These are phyloP conservation scores for Mucuna pruriens DNA, from an alignment of 306 rosid species.

Conservation along the genomic window DNA sequence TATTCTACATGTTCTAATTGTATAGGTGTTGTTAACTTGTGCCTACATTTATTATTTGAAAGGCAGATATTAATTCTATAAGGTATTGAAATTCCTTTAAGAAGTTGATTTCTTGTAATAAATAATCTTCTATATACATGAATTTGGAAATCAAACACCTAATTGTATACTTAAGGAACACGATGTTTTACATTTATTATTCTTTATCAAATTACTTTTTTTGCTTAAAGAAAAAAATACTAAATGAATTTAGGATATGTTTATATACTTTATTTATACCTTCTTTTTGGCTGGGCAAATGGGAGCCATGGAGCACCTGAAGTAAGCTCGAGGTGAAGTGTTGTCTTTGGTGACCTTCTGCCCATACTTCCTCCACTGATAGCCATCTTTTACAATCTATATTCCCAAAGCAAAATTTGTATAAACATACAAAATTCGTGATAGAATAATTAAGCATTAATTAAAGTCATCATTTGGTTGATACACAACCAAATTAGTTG, in stretches of 20 bases:
- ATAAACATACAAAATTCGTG: background rate
- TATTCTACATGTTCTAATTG: background rate
- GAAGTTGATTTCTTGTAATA: no score
- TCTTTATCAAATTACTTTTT: background rate
- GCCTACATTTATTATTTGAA: no score
- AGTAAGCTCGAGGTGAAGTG: conserved; percentile 81
- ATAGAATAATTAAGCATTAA: background rate
- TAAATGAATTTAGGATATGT: background rate
- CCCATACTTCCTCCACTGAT: conserved; percentile 86
- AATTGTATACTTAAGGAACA: no score
- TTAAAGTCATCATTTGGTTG: background rate
- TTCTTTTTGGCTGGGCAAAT: conserved; percentile 76
- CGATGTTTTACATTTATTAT: no score
- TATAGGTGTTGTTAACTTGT: background rate
- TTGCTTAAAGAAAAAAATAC: background rate
- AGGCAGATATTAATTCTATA: no score
- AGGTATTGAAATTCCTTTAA: no score
- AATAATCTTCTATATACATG: no score
- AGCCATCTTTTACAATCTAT: conserved; percentile 62
- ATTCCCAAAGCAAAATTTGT: background rate
- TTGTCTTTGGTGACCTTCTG: conserved; percentile 84
- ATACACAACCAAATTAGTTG: background rate
- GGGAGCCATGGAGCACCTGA: conserved; percentile 77
- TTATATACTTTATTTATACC: conserved; percentile 47
- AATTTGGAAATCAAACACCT: no score